A percentile compares a stretch with the other conserved stretches of the same genome.
These are phyloP conservation scores for Eucalyptus urophylla DNA, from an alignment of 345 rosid genomes.

Conservation along the genomic window DNA sequence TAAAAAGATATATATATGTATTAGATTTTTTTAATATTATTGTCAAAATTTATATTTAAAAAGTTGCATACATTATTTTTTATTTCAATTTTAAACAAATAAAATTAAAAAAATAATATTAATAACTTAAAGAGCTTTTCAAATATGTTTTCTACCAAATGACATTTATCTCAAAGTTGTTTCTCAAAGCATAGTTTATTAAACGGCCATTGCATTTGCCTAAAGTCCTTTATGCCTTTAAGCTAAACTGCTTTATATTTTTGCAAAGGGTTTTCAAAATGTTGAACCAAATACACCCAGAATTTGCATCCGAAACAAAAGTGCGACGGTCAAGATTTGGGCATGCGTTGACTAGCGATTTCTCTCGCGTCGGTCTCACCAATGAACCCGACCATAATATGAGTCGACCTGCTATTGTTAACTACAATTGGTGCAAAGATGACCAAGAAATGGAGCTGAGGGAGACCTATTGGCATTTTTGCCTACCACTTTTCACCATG, in stretches of 20 bases:
- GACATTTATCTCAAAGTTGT: fast-evolving
- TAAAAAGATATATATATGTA: no score
- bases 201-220: fast-evolving
- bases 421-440: neutral
- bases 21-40: no score
- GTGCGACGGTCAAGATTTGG: fast-evolving
- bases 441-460: neutral
- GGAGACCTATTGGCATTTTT: neutral
- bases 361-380: fast-evolving
- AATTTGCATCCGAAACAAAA: neutral
- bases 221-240: no score
- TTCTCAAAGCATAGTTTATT: fast-evolving
- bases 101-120: no score
- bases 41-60: no score
- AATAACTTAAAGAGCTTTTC: fast-evolving
- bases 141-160: fast-evolving
- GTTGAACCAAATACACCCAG: fast-evolving
- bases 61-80: no score
- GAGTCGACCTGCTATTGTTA: neutral
- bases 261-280: fast-evolving
- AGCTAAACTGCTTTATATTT: fast-evolving
- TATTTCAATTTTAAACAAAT: no score
- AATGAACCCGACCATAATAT: neutral
- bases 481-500: neutral
- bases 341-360: neutral